Percentiles rank a stretch among this genome's conserved stretches.
Evolutionary conservation across 129 eudicot species (phyloP).

Genomic region (Flaveria bidentis): DNA sequence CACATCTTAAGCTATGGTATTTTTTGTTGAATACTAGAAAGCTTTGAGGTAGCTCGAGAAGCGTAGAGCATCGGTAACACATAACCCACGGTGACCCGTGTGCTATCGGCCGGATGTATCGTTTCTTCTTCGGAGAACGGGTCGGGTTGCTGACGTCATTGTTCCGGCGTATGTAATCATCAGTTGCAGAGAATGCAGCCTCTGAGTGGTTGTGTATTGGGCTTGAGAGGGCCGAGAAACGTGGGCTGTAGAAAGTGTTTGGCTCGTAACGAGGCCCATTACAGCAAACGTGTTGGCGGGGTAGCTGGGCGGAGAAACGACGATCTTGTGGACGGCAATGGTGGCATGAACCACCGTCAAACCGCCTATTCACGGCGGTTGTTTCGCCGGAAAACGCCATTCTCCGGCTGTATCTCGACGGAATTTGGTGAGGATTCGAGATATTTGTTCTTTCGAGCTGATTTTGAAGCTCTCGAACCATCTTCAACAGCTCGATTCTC

Average conservation of each 20-base stretch:
- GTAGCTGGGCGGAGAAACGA: constrained; percentile 60
- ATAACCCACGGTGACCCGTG: constrained; percentile 71
- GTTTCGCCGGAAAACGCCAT: constrained; percentile 72
- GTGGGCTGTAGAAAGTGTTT: constrained; percentile 39
- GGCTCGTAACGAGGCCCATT: constrained; percentile 28
- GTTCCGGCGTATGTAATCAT: constrained; percentile 31
- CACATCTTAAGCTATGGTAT: constrained; percentile 66
- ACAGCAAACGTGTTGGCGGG: constrained; percentile 36
- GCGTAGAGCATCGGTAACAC: constrained; percentile 60
- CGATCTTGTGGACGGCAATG: constrained; percentile 49
- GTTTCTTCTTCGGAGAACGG: constrained; percentile 42
- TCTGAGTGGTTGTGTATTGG: constrained; percentile 33
- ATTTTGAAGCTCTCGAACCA: constrained; percentile 65
- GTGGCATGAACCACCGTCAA: constrained; percentile 48
- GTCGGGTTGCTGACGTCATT: constrained; percentile 29
- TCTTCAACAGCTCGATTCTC: constrained; percentile 55
- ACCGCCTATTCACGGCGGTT: constrained; percentile 35
- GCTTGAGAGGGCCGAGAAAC: constrained; percentile 36
- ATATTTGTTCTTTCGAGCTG: constrained; percentile 54
- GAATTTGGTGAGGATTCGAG: constrained; percentile 29
- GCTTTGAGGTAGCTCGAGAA: constrained; percentile 75
- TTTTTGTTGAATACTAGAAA: constrained; percentile 58
- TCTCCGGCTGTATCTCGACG: constrained; percentile 36
- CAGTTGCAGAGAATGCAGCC: constrained; percentile 41
- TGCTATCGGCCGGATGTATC: constrained; percentile 61